Base-by-base conservation (phyloP, 2,329 filamentous ascomycete genomes). In the Pseudocercospora fijiensis region DNA sequence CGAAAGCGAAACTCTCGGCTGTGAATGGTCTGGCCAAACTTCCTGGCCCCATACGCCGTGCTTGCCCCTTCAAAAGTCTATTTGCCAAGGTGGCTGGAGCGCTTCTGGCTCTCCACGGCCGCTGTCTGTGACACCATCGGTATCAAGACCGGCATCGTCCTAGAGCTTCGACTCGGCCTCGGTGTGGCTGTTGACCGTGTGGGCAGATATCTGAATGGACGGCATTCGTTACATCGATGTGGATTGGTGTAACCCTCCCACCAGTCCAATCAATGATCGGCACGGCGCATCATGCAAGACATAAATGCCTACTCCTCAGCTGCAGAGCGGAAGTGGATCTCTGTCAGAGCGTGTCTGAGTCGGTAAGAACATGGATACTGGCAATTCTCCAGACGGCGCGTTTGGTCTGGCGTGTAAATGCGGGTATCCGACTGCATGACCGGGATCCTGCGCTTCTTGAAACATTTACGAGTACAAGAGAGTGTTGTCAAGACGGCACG, bases 401-500 rank as follows among this genome's bases (percentile, higher is more conserved):
- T 52, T 57, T 60, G 60, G 61, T 63, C 26, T 58, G 28, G 58
- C 45, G 52, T 51, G 28, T 57, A 57, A 13, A 11, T 47, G 62
- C 60, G 60, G 63, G 52, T 58, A 62, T 62, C 52, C 57, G 63
- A 37, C 56, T 61, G 62, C 59, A 60, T 58, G 45, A 57, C 63
- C 52, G 57, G 65, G 65, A 63, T 62, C n/a, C 60, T 67, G 70
- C 67, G 70, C 60, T 66, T 70, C 58, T 57, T 69, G 68, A 70
- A 69, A 71, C 68, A 60, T 62, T 49, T 62, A 26, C 45, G 53
- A 53, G 41, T 30, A 56, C 52, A 56, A 43, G 26, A 24, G 27
- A 52, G 59, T 65, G 67, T 63, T 63, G 63, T 58, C 59, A 57
- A 56, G 55, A 64, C 65, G 64, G 69, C 65, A 64, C 63, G 68